A percentile compares a stretch with the other conserved stretches of the same genome.
phyloP scores from a whole-genome alignment of 305 asterid genomes.

The Fraxinus ornus region DNA sequence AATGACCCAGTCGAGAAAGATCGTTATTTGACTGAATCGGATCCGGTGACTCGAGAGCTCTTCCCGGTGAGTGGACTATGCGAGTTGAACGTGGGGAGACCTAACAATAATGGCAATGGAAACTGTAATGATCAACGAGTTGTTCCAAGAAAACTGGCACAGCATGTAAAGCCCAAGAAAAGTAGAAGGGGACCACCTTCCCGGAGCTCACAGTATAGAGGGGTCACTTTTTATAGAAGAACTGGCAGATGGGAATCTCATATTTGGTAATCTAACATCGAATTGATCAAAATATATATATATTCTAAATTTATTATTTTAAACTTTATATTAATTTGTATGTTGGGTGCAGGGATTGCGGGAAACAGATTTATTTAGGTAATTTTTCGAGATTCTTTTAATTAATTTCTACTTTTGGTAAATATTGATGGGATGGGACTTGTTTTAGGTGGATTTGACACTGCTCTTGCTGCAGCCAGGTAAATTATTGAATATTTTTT shows the following conservation, averaged over 20 bases:
- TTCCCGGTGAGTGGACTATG: slow-evolving; percentile 52
- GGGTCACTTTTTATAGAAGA: slow-evolving; percentile 80
- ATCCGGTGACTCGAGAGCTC: slow-evolving; percentile 58
- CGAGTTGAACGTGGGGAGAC: slow-evolving; percentile 24
- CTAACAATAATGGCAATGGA: slow-evolving; percentile 12
- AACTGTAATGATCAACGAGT: slow-evolving; percentile 19
- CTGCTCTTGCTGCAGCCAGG: slow-evolving; percentile 69
- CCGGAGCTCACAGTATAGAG: slow-evolving; percentile 78
- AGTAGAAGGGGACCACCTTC: slow-evolving; percentile 89
- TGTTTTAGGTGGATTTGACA: slow-evolving; percentile 73
- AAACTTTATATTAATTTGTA: not conserved
- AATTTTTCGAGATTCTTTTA: slow-evolving; percentile 16
- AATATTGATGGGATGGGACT: slow-evolving; percentile 23
- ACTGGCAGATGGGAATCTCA: slow-evolving; percentile 96
- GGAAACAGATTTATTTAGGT: slow-evolving; percentile 88
- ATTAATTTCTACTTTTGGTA: slow-evolving; percentile 12
- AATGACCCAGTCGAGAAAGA: slow-evolving; percentile 18
- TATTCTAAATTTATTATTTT: not conserved
- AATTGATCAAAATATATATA: not conserved
- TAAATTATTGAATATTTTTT: slow-evolving; percentile 9
- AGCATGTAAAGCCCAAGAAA: slow-evolving; percentile 41
- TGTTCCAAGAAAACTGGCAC: slow-evolving; percentile 20
- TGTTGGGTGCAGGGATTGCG: slow-evolving; percentile 73
- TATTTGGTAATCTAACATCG: slow-evolving; percentile 44
- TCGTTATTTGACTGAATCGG: slow-evolving; percentile 27